A percentile compares a stretch with the other conserved stretches of the same genome.
phyloP scores from a whole-genome alignment of 108 stramenopile species.

The Aurantiochytrium sp. region DNA sequence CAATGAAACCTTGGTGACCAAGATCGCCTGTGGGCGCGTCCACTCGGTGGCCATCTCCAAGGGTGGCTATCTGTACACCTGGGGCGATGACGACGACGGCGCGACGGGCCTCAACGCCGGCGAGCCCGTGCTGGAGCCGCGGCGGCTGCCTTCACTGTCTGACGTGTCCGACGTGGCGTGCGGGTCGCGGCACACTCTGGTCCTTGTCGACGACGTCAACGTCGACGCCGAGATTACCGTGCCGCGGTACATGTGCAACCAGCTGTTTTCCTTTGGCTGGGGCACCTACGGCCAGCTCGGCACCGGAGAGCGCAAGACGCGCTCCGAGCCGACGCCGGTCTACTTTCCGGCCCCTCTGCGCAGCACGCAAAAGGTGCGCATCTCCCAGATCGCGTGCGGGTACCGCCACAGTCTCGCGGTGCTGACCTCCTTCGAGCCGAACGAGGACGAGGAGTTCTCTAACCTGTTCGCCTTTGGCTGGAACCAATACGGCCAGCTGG shows the following conservation, averaged over 20 bases:
- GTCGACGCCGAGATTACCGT: not conserved
- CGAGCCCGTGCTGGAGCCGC: not conserved
- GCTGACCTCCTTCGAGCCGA: not conserved
- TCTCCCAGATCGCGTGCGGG: not conserved
- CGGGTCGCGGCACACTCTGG: not conserved
- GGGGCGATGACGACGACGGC: constrained; percentile 17
- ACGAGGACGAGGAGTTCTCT: not conserved
- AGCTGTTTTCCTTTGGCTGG: constrained; percentile 21
- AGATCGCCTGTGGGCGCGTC: constrained; percentile 3
- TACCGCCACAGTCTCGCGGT: constrained; percentile 20
- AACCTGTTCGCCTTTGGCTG: not conserved
- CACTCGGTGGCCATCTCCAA: not conserved
- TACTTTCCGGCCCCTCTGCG: not conserved
- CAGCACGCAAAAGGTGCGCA: not conserved
- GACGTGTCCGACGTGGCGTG: constrained; percentile 3
- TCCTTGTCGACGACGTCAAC: not conserved
- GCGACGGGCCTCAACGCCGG: not conserved
- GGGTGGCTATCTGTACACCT: not conserved
- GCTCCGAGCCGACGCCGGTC: not conserved
- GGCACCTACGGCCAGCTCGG: constrained; percentile 24
- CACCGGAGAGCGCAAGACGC: not conserved
- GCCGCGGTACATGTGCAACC: not conserved
- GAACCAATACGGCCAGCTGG: constrained; percentile 15
- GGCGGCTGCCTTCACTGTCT: not conserved
- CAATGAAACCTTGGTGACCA: not conserved